Conservation (phyloP, 225 moss, liverwort and hornwort genomes). For the Rhytidiadelphus loreus region DNA sequence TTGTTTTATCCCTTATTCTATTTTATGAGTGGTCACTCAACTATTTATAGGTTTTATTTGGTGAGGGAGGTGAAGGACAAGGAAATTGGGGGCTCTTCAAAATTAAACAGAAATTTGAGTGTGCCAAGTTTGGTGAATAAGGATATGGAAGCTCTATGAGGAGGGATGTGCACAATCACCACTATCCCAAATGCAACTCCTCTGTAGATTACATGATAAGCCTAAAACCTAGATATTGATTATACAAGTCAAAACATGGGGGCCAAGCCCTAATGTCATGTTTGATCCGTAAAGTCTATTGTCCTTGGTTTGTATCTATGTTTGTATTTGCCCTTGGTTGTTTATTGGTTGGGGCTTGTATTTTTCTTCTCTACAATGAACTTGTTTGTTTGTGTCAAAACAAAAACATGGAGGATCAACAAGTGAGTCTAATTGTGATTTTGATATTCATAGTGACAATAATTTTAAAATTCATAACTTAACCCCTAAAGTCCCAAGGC, state of each 20-base stretch:
- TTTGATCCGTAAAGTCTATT: background rate
- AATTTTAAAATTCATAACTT: too few relatives aligned
- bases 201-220: background rate
- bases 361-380: background rate
- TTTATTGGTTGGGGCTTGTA: too few relatives aligned
- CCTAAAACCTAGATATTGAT: background rate
- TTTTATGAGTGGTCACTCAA: too few relatives aligned
- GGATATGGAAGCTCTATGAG: background rate
- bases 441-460: fast-evolving
- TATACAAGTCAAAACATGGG: background rate
- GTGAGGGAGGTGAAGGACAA: too few relatives aligned
- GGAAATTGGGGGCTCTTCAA: too few relatives aligned
- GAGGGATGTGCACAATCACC: too few relatives aligned
- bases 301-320: background rate
- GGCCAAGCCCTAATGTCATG: fast-evolving
- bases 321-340: too few relatives aligned
- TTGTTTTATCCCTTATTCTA: too few relatives aligned
- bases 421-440: fast-evolving
- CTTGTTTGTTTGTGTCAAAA: fast-evolving
- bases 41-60: too few relatives aligned
- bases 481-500: too few relatives aligned
- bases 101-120: too few relatives aligned
- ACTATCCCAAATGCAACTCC: background rate
- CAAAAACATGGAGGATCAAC: fast-evolving
- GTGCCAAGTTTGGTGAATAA: too few relatives aligned